These are phyloP conservation scores for Pyrenochaeta sp. DNA, from an alignment of 2,329 filamentous ascomycete genomes.

Conservation along the genomic window DNA sequence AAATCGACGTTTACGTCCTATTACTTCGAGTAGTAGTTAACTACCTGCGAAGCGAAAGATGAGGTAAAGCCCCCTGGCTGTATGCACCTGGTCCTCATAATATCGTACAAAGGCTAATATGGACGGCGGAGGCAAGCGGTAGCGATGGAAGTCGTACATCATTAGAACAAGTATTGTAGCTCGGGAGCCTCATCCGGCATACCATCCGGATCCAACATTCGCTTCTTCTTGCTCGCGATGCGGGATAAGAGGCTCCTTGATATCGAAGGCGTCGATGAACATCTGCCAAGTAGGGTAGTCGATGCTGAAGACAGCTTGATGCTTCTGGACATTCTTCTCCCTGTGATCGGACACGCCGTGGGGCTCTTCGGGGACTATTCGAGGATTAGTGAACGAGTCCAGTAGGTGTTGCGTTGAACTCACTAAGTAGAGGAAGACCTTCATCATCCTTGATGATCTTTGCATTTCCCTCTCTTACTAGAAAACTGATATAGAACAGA, in stretches of 20 bases:
- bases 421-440: conserved; percentile 81
- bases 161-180: background rate
- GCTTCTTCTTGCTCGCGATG: conserved; percentile 64
- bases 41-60: background rate
- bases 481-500: conserved; percentile 93
- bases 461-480: conserved; percentile 85
- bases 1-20: background rate
- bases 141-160: background rate
- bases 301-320: conserved; percentile 88
- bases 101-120: background rate
- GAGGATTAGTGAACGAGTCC: background rate
- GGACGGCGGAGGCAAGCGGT: background rate
- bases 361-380: conserved; percentile 55
- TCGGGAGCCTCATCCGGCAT: conserved; percentile 18
- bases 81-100: background rate
- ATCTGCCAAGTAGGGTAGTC: conserved; percentile 86
- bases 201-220: conserved; percentile 37
- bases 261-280: conserved; percentile 77
- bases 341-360: conserved; percentile 63
- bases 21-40: background rate
- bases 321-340: conserved; percentile 62
- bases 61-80: background rate
- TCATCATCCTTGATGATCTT: conserved; percentile 77
- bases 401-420: conserved; percentile 48
- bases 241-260: conserved; percentile 83